These are phyloP conservation scores for Elaeagnus macrophylla DNA, from an alignment of 306 rosid species.

Conservation along the genomic window DNA sequence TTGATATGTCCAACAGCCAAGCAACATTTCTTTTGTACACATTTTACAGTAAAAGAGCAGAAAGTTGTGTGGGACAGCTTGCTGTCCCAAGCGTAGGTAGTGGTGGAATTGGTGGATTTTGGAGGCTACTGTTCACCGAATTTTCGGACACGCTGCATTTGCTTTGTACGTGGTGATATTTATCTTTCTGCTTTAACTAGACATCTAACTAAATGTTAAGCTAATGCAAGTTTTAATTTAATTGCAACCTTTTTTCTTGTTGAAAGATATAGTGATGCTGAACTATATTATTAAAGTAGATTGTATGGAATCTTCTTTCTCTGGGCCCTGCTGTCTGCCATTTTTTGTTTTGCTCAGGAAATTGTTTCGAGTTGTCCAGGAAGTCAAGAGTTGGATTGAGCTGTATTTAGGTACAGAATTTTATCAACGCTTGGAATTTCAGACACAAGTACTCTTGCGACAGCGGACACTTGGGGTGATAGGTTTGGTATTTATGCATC, in stretches of 20 bases:
- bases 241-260: not conserved
- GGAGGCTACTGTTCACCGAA: not conserved
- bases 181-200: conserved; percentile 6
- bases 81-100: not conserved
- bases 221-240: too few relatives aligned
- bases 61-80: conserved; percentile 1
- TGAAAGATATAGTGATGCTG: not conserved
- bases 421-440: too few relatives aligned
- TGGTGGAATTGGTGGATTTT: not conserved
- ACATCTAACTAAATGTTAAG: not conserved
- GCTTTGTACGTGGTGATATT: conserved; percentile 5
- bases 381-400: too few relatives aligned
- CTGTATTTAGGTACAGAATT: too few relatives aligned
- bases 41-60: not conserved
- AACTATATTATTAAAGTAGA: too few relatives aligned
- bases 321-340: too few relatives aligned
- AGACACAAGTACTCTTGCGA: too few relatives aligned
- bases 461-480: too few relatives aligned
- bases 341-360: too few relatives aligned
- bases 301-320: too few relatives aligned
- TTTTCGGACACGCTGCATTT: not conserved
- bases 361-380: too few relatives aligned
- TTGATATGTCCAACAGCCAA: not conserved
- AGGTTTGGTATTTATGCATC: too few relatives aligned
- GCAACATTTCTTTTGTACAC: not conserved